Percentiles rank a stretch among this genome's conserved stretches.
phyloP scores from a whole-genome alignment of 2,329 filamentous ascomycete species.

The Piedraia hortae region DNA sequence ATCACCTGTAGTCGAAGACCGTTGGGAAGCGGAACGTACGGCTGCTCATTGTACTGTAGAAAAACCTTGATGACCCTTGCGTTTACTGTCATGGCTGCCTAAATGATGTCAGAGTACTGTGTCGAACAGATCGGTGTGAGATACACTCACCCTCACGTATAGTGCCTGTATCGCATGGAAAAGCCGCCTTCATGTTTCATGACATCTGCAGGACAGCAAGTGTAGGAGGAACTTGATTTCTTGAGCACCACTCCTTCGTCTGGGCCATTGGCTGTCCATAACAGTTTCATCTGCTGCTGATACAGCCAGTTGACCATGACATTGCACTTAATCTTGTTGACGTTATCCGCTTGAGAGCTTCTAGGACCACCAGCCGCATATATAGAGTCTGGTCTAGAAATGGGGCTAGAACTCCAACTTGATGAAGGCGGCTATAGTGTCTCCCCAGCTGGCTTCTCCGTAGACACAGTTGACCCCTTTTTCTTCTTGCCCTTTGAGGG shows the following conservation, averaged over 20 bases:
- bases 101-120: constrained; percentile 3
- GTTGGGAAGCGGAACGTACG: constrained; percentile 30
- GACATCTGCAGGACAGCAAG: constrained; percentile 23
- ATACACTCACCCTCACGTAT: constrained; percentile 25
- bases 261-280: constrained; percentile 21
- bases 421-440: constrained; percentile 1
- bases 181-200: constrained; percentile 19
- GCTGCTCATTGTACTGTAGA: constrained; percentile 21
- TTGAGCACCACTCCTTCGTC: constrained; percentile 30
- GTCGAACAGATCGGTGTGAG: constrained; percentile 2
- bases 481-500: constrained; percentile 3
- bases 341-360: constrained; percentile 17
- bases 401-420: constrained; percentile 1
- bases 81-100: constrained; percentile 41
- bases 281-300: constrained; percentile 29
- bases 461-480: background rate
- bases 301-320: constrained; percentile 37
- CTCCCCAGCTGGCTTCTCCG: constrained; percentile 1
- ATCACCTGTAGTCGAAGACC: constrained; percentile 35
- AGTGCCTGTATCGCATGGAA: constrained; percentile 22
- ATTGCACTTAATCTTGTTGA: constrained; percentile 28
- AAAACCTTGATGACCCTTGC: constrained; percentile 36
- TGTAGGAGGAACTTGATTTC: constrained; percentile 22
- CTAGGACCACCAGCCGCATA: constrained; percentile 13
- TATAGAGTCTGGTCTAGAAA: constrained; percentile 9